Base-by-base conservation (phyloP, 352 stramenopile species). In the Phytophthora pisi region DNA sequence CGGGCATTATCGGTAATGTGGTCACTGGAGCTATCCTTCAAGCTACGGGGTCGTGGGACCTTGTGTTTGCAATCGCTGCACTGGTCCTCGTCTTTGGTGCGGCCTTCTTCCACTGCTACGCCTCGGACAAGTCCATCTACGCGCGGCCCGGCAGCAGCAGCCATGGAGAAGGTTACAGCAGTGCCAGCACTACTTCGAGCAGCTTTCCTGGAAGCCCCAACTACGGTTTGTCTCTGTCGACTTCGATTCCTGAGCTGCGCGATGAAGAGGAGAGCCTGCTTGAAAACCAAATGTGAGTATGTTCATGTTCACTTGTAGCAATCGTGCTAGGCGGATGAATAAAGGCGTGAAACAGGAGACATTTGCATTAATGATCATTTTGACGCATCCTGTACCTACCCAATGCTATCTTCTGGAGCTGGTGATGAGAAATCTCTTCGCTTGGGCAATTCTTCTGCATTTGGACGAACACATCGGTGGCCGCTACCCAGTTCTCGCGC, bases 1-100 rank as follows among this genome's bases (percentile, higher is more conserved):
- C 89, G 5, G 89, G 89, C 15, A 94, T 96, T 55, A 62, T 96
- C 53, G 89, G 89, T 16, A 96, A 96, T 66, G 74, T 96, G 18
- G 76, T 95, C 61, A 96, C 89, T 13, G 89, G 89, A 34, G 77
- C 84, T 42, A 95, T 96, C 66, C 74, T 96, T 5, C 72, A 81
- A 26, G 74, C 75, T 20, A 91, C 81, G 4, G 86, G 87, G 1
- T 77, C 77, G 13, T 96, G 89, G 89, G 76, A 96, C 60, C 72
- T 96, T 31, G 89, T 96, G 24, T 96, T 96, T 68, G 77, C 68
- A 18, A 95, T 96, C 46, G 86, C 87, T 52, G 79, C 85, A 11
- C 63, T 80, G 20, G 73, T 96, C 42, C 75, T 95, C 16, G 71
- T 92, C 18, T 83, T 91, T 51, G 88, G 88, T 16, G 88, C 77